These are phyloP conservation scores for Sequoia sempervirens DNA, from an alignment of 75 land plant genomes.

Conservation along the genomic window DNA sequence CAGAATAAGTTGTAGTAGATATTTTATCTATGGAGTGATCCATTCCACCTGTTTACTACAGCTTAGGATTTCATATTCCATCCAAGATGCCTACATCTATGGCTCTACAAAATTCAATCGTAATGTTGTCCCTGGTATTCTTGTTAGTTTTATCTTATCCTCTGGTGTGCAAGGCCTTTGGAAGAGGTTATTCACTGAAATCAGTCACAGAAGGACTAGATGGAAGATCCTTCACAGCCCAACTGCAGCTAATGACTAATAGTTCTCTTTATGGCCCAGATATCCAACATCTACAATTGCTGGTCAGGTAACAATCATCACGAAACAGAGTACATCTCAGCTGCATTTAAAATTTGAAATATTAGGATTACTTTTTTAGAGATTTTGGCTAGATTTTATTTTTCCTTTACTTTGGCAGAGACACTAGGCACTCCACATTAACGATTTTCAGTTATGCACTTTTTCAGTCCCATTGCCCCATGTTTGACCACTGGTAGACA, in stretches of 20 bases:
- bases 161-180: background rate
- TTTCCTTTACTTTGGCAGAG: no score
- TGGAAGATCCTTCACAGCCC: conserved; percentile 15
- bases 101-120: no score
- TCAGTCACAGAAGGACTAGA: background rate
- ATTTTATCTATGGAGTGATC: no score
- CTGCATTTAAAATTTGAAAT: background rate
- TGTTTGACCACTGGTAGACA: no score
- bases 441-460: no score
- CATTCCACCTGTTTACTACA: no score
- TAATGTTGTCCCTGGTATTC: no score
- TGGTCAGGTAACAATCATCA: conserved; percentile 18
- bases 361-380: background rate
- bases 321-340: background rate
- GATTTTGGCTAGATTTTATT: background rate
- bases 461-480: no score
- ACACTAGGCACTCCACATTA: no score
- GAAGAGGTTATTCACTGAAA: conserved; percentile 17
- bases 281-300: conserved; percentile 24
- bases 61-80: no score
- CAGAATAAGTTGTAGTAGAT: no score
- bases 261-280: conserved; percentile 32
- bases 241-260: conserved; percentile 14
- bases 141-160: background rate
- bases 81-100: no score